A percentile compares a stretch with the other conserved stretches of the same genome.
These are phyloP conservation scores for Skeletonema tropicum DNA, from an alignment of 108 stramenopile species.

Conservation along the genomic window DNA sequence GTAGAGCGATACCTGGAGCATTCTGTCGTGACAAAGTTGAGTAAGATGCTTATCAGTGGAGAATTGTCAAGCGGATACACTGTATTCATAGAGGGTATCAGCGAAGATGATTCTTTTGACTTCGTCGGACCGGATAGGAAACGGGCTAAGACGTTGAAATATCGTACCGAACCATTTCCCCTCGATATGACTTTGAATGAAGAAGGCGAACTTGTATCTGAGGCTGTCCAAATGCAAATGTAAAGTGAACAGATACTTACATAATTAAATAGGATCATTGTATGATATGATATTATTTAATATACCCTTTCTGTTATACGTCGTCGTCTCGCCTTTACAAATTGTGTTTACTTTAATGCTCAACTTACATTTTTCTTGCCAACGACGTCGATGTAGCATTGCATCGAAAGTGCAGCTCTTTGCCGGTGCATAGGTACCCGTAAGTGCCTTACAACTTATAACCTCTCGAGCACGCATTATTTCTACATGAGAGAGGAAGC, in stretches of 20 bases:
- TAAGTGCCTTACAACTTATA: too few species aligned
- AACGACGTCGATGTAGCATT: too few species aligned
- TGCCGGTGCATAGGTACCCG: too few species aligned
- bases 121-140: conserved; percentile 52
- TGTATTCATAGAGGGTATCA: conserved; percentile 78
- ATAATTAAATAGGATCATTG: too few species aligned
- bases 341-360: too few species aligned
- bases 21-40: conserved; percentile 78
- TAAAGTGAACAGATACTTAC: neutral
- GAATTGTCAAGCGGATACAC: conserved; percentile 66
- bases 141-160: conserved; percentile 36
- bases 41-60: conserved; percentile 83
- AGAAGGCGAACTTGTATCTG: conserved; percentile 47
- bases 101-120: conserved; percentile 66
- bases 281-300: too few species aligned
- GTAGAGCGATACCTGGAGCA: conserved; percentile 82
- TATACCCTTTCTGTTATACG: too few species aligned
- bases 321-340: too few species aligned
- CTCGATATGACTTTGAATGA: conserved; percentile 45
- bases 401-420: too few species aligned
- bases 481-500: neutral
- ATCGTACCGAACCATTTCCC: conserved; percentile 46
- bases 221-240: conserved; percentile 36
- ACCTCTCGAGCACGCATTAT: conserved; percentile 1
- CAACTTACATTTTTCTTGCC: too few species aligned